Percentiles rank a stretch among this genome's conserved stretches.
These are phyloP conservation scores for Tricholoma furcatifolium DNA, from an alignment of 768 basidiomycete species.

Conservation along the genomic window DNA sequence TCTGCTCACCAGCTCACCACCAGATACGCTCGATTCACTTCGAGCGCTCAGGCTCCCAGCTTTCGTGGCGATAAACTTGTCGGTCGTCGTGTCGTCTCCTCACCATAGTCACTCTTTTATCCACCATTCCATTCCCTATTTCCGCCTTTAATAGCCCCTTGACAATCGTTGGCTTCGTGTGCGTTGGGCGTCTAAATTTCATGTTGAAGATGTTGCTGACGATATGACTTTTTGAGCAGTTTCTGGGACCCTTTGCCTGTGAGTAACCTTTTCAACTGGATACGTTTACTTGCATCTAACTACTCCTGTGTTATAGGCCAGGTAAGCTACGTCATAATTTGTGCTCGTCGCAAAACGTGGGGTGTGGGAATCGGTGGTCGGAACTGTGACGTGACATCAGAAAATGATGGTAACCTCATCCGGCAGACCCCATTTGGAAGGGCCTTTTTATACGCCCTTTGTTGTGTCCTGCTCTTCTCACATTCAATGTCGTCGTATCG, in stretches of 20 bases:
- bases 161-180: constrained; percentile 22
- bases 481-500: constrained; percentile 22
- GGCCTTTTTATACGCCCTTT: constrained; percentile 23
- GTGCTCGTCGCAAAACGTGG: constrained; percentile 41
- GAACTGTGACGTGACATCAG: constrained; percentile 17
- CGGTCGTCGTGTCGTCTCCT: constrained; percentile 30
- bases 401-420: constrained; percentile 19
- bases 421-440: constrained; percentile 22
- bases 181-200: constrained; percentile 8
- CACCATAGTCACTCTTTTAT: constrained; percentile 52
- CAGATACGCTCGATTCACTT: constrained; percentile 52
- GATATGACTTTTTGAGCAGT: not conserved
- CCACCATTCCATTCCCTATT: constrained; percentile 30
- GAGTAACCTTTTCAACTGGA: not conserved
- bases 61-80: constrained; percentile 18
- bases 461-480: constrained; percentile 20
- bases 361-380: constrained; percentile 27
- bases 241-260: constrained; percentile 1
- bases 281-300: not conserved
- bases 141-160: constrained; percentile 25
- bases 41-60: constrained; percentile 39
- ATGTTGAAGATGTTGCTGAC: not conserved
- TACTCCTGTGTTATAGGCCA: not conserved
- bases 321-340: constrained; percentile 19
- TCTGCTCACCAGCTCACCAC: constrained; percentile 30